Base-by-base conservation (phyloP, 1,139 yeast genomes). In the Eremothecium gossypii region DNA sequence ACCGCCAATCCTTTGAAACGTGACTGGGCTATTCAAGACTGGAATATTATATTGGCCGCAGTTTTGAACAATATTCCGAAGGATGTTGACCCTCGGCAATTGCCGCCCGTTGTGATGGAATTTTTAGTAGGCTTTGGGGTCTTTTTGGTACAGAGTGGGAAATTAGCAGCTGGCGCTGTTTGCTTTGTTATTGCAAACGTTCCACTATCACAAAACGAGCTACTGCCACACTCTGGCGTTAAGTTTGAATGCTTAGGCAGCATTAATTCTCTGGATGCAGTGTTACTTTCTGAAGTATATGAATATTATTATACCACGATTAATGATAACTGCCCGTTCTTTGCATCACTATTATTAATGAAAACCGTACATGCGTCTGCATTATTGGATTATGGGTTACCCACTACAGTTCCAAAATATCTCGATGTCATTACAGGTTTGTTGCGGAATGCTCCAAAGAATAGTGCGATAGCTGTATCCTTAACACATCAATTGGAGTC, bases 81-180 rank as follows among this genome's bases (percentile, higher is more conserved):
- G 7, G 40, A 36, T 9, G 53, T 70, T 8, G 58, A 67, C n/a
- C 17, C n/a, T 10, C n/a, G 10, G 5, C 69, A 52, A 39, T 44
- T 56, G 2, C 63, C 75, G 40, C 67, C 68, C 2, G 60, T 70
- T 2, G 58, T 71, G 3, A 57, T 61, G 20, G 72, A 69, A 33
- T 74, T 79, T 45, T 63, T 80, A 36, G 52, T 66, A 8, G 77
- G 74, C 44, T 73, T 78, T 55, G 84, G 81, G n/a, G 64, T 67
- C 27, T 70, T 73, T 43, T 61, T 77, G 42, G 50, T 59, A 7
- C 60, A 64, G n/a, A 56, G 65, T 26, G 74, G 70, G 0, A 58
- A 64, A 32, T 40, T 42, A 1, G 42, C 66, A 4, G 74, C 74
- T 3, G 66, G 76, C 3, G 71, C 69, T 41, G 58, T 74, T 33